Base-by-base conservation (phyloP, 2,329 filamentous ascomycete species). In the Acephala macrosclerotiorum region DNA sequence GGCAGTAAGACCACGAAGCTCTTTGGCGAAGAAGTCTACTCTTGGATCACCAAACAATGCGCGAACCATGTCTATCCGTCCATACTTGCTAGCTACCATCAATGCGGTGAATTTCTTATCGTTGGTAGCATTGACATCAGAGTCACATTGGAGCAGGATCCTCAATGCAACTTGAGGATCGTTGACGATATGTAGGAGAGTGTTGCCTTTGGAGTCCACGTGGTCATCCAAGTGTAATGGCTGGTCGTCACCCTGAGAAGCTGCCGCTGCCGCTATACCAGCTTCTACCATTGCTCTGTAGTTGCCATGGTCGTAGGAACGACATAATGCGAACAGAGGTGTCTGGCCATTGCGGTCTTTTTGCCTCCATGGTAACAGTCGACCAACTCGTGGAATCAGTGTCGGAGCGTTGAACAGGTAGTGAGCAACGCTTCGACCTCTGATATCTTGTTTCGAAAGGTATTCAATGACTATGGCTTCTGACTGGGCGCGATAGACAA, bases 1-100 rank as follows among this genome's bases (percentile, higher is more conserved):
- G 8, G 96, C 96, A 8, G 95, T 97, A 72, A 99, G 83, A 0
- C 96, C 96, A 66, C 96, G 88, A 18, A 92, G 80, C 77, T 99
- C 96, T 77, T 91, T 92, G 35, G 94, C 88, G 49, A 91, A 89
- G 16, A 95, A 80, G 75, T 99, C 96, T 4, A 97, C 93, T 72
- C 96, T 85, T 26, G 93, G 87, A 76, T 99, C 96, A 49, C 90
- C 87, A 77, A 97, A 98, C 6, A 99, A 84, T 11, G 90, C 89
- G 65, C 94, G 86, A 20, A 99, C 95, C 83, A 97, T 93, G 73
- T 98, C 96, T 61, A 97, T 91, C 68, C 96, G 88, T 38, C 96
- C 96, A 75, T 98, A 99, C 78, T 99, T 99, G 85, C 95, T 98
- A 8, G 95, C 95, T 68, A 99, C 91, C 96, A 99, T 99, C 64